Base-by-base conservation (phyloP, 1,284 basidiomycete species). In the Apiotrichum brassicae region DNA sequence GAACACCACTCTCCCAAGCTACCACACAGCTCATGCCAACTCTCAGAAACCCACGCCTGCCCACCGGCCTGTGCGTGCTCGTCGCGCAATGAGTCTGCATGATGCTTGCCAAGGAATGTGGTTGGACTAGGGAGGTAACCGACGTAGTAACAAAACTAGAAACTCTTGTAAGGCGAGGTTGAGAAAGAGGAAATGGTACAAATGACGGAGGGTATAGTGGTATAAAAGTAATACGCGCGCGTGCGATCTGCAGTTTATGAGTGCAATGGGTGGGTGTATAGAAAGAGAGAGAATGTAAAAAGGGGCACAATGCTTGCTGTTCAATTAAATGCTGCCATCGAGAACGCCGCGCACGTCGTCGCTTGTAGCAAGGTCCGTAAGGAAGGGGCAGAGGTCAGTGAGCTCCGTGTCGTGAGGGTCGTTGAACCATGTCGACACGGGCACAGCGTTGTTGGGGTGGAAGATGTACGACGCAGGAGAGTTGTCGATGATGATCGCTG, bases 381-480 rank as follows among this genome's bases (percentile, higher is more conserved):
- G 79, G 81, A 98, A 98, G 32, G 86, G 91, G 60, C 87, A 86
- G 38, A 98, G 77, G 72, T 97, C 94, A 28, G 90, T 94, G 58
- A 97, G 77, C 73, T 97, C 94, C 25, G 93, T 95, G 72, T 97
- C 94, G 66, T 95, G 92, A 11, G 91, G 91, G 73, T 92, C 88
- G 73, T 97, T 97, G 78, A 98, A 98, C 95, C 94, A 98, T 51
- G 90, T 94, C 43, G 93, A 97, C 49, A 99, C 92, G 9, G 94
- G 94, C 6, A 97, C 94, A 36, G 95, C 95, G 67, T 97, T 98
- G 76, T 95, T 24, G 16, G 93, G 92, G 68, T 99, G 94, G 80
- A 99, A 99, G 62, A 98, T 94, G 75, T 98, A 99, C 8, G 90
- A 95, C 13, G 95, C 94, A 12, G 94, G 94, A 34, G 92, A 97